Evolutionary conservation across 495 filamentous ascomycete species (phyloP).

Genomic region (Polyplosphaeria fusca): DNA sequence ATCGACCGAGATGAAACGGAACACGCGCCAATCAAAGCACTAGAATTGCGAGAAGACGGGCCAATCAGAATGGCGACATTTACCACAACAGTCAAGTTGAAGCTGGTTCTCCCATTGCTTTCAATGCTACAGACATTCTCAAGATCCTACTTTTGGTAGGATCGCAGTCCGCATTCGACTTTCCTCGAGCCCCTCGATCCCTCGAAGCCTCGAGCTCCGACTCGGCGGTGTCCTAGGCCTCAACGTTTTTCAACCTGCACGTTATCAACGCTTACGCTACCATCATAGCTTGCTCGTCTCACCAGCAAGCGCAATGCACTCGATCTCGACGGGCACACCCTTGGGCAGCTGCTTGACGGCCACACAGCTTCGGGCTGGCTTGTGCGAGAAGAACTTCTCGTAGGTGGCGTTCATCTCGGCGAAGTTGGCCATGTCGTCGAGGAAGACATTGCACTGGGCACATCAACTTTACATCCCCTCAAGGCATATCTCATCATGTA

Average conservation of each 20-base stretch:
- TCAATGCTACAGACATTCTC: too few species aligned
- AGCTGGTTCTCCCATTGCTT: too few species aligned
- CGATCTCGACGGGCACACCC: constrained; percentile 88
- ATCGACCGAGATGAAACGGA: too few species aligned
- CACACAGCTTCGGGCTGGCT: constrained; percentile 90
- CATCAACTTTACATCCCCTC: neutral
- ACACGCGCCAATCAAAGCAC: too few species aligned
- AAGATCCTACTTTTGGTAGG: too few species aligned
- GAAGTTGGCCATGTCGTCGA: constrained; percentile 83
- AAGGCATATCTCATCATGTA: constrained; percentile 33
- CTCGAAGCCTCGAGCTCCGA: too few species aligned
- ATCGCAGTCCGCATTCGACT: too few species aligned
- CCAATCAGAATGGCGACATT: too few species aligned
- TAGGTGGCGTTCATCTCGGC: constrained; percentile 85
- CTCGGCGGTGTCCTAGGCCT: too few species aligned
- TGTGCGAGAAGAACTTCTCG: constrained; percentile 80
- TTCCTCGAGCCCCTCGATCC: too few species aligned
- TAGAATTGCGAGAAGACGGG: too few species aligned
- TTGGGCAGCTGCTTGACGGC: constrained; percentile 88
- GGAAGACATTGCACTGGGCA: constrained; percentile 57
- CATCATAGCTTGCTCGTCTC: neutral
- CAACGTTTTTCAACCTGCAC: neutral
- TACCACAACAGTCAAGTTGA: too few species aligned
- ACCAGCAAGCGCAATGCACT: constrained; percentile 67
- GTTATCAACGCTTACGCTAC: neutral